Base-by-base conservation (phyloP, 2,329 filamentous ascomycete genomes). In the Nothophaeocryptopus gaeumannii region DNA sequence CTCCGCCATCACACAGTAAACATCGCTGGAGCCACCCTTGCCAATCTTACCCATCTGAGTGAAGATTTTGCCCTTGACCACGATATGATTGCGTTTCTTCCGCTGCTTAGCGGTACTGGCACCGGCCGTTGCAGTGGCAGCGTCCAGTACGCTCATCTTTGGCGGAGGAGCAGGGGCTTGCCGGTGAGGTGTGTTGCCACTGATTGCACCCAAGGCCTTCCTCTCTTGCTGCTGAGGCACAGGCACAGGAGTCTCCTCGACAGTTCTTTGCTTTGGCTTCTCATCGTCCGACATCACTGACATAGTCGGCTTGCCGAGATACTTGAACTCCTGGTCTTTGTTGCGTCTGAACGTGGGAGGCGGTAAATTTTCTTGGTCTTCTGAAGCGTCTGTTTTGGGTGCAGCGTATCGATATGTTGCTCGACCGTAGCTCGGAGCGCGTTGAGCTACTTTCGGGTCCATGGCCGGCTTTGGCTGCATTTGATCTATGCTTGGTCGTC, bases 81-180 rank as follows among this genome's bases (percentile, higher is more conserved):
- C 84, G 51, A 97, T 80, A 50, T 92, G 85, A 55, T 89, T 89
- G 39, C 89, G 82, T 64, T 89, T 89, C 69, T 88, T 90, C 68
- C 78, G 78, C 35, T 78, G 77, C 63, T 91, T 87, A 3, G 89
- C 84, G 0, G 87, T 85, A 4, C 87, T 83, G 20, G 89, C 88
- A 11, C 91, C 91, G 3, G 87, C 89, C 9, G 84, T 85, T 1
- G 86, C 83, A 1, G 92, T 96, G 2, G 90, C 92, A 2, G 91
- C 86, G 59, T 97, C 90, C n/a, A 96, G 74, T 7, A 96, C 86
- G 1, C 88, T 93, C 92, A 97, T 97, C 70, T 96, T 97, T 1
- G 93, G 92, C 7, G 90, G 90, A 2, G 92, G 92, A 13, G 77
- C 71, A 2, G 85, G 86, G 1, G 89, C 89, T 15, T 86, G 80